A percentile compares a stretch with the other conserved stretches of the same genome.
phyloP scores from a whole-genome alignment of 192 early-diverging fungal species.

The Piromyces finnis region DNA sequence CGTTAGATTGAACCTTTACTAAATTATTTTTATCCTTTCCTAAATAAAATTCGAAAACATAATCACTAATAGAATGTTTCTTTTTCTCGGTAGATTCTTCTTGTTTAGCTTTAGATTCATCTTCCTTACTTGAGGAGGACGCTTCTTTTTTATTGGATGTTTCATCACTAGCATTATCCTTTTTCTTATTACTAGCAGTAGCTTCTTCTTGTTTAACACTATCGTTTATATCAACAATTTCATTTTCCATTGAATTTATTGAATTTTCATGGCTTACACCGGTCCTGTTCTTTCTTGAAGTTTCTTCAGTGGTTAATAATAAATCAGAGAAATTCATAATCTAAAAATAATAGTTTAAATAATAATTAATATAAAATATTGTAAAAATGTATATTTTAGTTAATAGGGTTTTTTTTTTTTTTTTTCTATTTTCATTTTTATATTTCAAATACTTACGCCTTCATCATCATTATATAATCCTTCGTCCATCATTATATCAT shows the following conservation, averaged over 20 bases:
- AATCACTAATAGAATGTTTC: not conserved
- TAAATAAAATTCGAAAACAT: not conserved
- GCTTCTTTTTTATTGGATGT: not conserved
- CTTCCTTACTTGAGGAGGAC: not conserved
- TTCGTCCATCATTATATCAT: slow-evolving; percentile 2
- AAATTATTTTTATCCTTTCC: not conserved
- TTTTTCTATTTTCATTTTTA: no score
- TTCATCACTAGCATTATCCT: not conserved
- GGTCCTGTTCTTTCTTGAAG: not conserved
- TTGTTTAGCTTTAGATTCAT: not conserved
- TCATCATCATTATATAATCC: not conserved
- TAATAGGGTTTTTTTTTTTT: no score
- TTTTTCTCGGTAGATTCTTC: not conserved
- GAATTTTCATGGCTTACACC: not conserved
- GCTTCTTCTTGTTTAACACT: not conserved
- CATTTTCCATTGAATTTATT: not conserved
- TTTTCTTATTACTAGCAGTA: not conserved
- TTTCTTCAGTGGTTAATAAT: not conserved
- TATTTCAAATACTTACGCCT: not conserved
- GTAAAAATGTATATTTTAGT: no score
- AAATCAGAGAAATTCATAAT: not conserved
- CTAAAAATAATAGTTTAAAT: not conserved
- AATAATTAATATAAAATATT: no score
- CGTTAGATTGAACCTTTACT: not conserved
- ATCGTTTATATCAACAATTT: not conserved